phyloP scores from a whole-genome alignment of 805 yeast species.

The Teunomyces kruisii region DNA sequence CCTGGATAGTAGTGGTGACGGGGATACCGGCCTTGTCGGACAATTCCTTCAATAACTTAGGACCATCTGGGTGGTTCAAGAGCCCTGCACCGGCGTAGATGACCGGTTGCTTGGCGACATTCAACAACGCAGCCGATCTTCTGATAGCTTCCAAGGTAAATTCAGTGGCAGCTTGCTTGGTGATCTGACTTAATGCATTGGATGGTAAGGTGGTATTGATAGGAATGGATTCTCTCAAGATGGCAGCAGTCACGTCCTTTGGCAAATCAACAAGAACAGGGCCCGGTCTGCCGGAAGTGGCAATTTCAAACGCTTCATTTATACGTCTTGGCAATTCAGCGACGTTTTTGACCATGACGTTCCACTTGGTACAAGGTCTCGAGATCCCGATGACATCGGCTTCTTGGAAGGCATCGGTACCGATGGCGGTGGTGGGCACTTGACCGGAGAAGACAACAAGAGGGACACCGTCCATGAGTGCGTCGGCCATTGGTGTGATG shows the following conservation, averaged over 20 bases:
- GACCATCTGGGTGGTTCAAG: constrained; percentile 76
- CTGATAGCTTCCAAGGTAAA: constrained; percentile 72
- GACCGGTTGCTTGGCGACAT: constrained; percentile 82
- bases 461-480: constrained; percentile 95
- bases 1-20: constrained; percentile 94
- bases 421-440: constrained; percentile 93
- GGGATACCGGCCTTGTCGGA: constrained; percentile 92
- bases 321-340: constrained; percentile 94
- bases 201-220: constrained; percentile 74
- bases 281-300: constrained; percentile 95
- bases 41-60: constrained; percentile 72
- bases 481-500: constrained; percentile 98
- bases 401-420: constrained; percentile 99
- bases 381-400: constrained; percentile 98
- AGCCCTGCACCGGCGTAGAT: constrained; percentile 93
- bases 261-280: constrained; percentile 98
- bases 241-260: constrained; percentile 94
- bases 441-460: constrained; percentile 96
- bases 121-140: constrained; percentile 76
- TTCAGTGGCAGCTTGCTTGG: constrained; percentile 67
- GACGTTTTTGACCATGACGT: constrained; percentile 94
- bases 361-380: constrained; percentile 98
- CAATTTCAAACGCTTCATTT: constrained; percentile 97
- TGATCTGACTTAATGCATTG: constrained; percentile 65
- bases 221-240: constrained; percentile 85